Conservation (phyloP, 2,329 filamentous ascomycete species). For the Zelopaecilomyces penicillatus region DNA sequence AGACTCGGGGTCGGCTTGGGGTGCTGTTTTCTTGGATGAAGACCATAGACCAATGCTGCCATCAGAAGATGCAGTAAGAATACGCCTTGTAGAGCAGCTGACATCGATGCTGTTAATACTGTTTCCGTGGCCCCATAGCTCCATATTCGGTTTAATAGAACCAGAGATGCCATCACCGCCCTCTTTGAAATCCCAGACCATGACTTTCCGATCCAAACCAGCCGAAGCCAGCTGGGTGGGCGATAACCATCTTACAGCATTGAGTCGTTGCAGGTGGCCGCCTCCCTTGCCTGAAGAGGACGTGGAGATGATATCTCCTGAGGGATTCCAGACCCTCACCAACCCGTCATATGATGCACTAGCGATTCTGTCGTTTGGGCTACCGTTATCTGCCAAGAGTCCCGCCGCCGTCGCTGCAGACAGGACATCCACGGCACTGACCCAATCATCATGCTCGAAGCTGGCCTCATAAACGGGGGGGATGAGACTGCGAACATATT, state of each 20-base stretch:
- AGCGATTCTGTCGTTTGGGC: slow-evolving; percentile 53
- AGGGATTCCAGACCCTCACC: slow-evolving; percentile 80
- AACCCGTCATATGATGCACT: slow-evolving; percentile 91
- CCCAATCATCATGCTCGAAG: slow-evolving; percentile 97
- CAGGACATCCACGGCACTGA: slow-evolving; percentile 76
- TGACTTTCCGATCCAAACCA: slow-evolving; percentile 74
- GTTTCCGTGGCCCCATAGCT: slow-evolving; percentile 75
- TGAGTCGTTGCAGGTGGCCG: slow-evolving; percentile 69
- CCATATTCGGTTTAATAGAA: slow-evolving; percentile 62
- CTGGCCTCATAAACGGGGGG: slow-evolving; percentile 83
- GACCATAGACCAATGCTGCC: slow-evolving; percentile 84
- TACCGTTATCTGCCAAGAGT: slow-evolving; percentile 28
- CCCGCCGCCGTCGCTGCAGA: slow-evolving; percentile 57
- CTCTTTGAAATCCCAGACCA: slow-evolving; percentile 83
- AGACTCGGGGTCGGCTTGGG: slow-evolving; percentile 60
- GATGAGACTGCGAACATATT: slow-evolving; percentile 87
- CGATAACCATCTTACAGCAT: slow-evolving; percentile 76
- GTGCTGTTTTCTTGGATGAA: slow-evolving; percentile 65
- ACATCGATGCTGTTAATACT: slow-evolving; percentile 68
- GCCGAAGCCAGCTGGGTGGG: slow-evolving; percentile 72
- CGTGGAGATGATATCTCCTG: slow-evolving; percentile 74
- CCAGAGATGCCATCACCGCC: slow-evolving; percentile 50
- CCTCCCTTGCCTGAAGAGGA: slow-evolving; percentile 58
- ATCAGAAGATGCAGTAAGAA: slow-evolving; percentile 81
- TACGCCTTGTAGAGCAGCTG: slow-evolving; percentile 62